These are phyloP conservation scores for Trichoderma afroharzianum DNA, from an alignment of 2,329 filamentous ascomycete genomes.

Conservation along the genomic window DNA sequence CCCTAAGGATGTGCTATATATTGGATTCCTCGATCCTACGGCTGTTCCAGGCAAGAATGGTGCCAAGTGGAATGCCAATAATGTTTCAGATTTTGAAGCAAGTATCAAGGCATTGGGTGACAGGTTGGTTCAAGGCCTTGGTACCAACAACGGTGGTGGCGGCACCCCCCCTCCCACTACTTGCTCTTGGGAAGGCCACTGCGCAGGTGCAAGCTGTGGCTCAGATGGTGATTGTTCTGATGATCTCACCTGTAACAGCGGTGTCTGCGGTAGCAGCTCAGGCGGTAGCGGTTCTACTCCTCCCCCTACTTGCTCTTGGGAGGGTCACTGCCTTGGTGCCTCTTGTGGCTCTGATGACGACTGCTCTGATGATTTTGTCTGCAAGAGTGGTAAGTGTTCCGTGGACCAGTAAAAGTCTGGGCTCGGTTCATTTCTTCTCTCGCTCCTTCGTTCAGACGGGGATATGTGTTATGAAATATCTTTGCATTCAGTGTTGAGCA, in stretches of 20 bases:
- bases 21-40: conserved; percentile 49
- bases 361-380: not conserved
- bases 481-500: not conserved
- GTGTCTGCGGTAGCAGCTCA: not conserved
- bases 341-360: conserved; percentile 3
- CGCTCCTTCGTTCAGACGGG: not conserved
- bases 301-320: conserved; percentile 3
- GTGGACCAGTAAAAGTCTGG: not conserved
- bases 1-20: conserved; percentile 52
- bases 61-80: conserved; percentile 48
- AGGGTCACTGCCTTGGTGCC: not conserved
- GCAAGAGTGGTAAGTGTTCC: not conserved
- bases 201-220: not conserved
- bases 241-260: not conserved
- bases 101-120: conserved; percentile 47
- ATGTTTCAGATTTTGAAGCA: conserved; percentile 42
- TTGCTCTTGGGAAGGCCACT: conserved; percentile 9
- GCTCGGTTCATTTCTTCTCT: not conserved
- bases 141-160: not conserved
- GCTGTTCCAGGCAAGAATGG: conserved; percentile 47
- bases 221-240: conserved; percentile 10
- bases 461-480: not conserved
- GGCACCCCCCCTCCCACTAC: not conserved
- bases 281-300: not conserved
- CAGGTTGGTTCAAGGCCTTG: conserved; percentile 36